These are phyloP conservation scores for Lunasporangiospora selenospora DNA, from an alignment of 192 early-diverging fungal species.

Conservation along the genomic window DNA sequence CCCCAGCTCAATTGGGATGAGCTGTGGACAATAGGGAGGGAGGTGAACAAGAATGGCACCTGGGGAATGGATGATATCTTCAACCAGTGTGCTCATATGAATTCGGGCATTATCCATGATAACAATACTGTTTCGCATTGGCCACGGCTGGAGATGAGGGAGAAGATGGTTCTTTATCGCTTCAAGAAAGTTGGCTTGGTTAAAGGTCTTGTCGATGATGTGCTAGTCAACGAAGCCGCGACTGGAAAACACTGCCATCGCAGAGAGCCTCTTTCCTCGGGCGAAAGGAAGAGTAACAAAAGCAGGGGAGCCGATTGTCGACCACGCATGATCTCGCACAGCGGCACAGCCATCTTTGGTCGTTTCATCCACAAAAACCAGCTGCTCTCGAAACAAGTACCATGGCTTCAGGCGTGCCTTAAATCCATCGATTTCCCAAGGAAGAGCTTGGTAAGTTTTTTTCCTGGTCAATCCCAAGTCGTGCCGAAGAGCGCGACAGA, in stretches of 20 bases:
- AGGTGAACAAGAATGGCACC: background rate
- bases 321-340: slow-evolving; percentile 4
- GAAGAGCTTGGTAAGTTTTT: background rate
- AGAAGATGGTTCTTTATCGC: slow-evolving; percentile 1
- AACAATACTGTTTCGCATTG: slow-evolving; percentile 2
- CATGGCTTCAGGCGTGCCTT: slow-evolving; percentile 1
- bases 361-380: slow-evolving; percentile 7
- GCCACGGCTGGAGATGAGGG: slow-evolving; percentile 1
- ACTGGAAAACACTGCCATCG: slow-evolving; percentile 7
- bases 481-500: background rate
- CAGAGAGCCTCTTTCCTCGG: slow-evolving; percentile 7
- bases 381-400: slow-evolving; percentile 1
- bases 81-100: background rate
- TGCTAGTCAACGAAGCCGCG: slow-evolving; percentile 3
- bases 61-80: background rate
- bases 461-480: slow-evolving; percentile 5
- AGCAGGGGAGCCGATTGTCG: background rate
- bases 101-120: slow-evolving; percentile 4
- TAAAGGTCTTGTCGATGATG: slow-evolving; percentile 1
- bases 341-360: slow-evolving; percentile 5
- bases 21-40: background rate
- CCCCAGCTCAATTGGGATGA: too few species aligned
- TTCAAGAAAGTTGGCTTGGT: background rate
- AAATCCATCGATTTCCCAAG: slow-evolving; percentile 4
- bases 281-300: slow-evolving; percentile 4